phyloP scores from a whole-genome alignment of 805 yeast species.

The Candida verbasci region DNA sequence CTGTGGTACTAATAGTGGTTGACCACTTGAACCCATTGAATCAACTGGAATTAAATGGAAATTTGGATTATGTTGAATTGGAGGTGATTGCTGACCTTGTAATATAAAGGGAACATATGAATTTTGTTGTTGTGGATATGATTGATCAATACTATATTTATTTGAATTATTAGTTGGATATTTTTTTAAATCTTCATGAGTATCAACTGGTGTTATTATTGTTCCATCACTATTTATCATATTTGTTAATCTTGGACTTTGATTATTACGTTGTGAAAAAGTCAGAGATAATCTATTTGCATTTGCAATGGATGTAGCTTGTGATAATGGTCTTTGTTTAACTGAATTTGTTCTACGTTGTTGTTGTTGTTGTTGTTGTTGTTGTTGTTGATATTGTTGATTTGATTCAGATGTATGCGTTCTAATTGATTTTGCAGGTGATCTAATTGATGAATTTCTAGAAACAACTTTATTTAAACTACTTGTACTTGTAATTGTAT shows the following conservation, averaged over 20 bases:
- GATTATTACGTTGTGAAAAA: constrained; percentile 29
- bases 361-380: no score
- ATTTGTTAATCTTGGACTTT: constrained; percentile 35
- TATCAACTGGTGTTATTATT: constrained; percentile 36
- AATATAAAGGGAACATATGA: background rate
- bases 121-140: background rate
- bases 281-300: constrained; percentile 33
- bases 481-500: constrained; percentile 1
- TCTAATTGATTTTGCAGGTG: constrained; percentile 5
- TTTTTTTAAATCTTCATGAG: constrained; percentile 10
- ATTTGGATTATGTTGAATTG: background rate
- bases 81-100: constrained; percentile 7
- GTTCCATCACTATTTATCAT: constrained; percentile 45
- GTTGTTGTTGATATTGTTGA: no score
- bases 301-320: constrained; percentile 17
- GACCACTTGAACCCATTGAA: constrained; percentile 5
- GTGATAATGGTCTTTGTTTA: constrained; percentile 19
- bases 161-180: constrained; percentile 4
- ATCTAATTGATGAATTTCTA: constrained; percentile 2
- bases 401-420: constrained; percentile 4
- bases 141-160: constrained; percentile 7
- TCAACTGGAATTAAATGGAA: constrained; percentile 6
- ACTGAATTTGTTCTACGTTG: constrained; percentile 10
- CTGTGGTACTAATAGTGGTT: constrained; percentile 5
- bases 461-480: constrained; percentile 3